phyloP scores from a whole-genome alignment of 371 early-diverging fungal species.

The Polyrhizophydium stewartii region DNA sequence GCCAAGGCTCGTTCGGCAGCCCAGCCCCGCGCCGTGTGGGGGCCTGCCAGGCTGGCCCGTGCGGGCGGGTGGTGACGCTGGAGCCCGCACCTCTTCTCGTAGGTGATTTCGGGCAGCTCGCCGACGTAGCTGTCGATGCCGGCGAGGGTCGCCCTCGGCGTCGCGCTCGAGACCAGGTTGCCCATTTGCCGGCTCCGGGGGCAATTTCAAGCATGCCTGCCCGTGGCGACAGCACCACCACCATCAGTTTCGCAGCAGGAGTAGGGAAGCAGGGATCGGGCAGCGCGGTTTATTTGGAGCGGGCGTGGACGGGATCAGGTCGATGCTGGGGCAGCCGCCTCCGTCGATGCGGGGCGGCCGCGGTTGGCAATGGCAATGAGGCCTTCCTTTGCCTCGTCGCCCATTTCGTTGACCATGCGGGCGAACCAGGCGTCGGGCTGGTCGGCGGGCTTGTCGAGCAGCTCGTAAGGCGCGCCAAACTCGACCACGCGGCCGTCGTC shows the following conservation, averaged over 20 bases:
- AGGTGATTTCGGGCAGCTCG: conserved; percentile 35
- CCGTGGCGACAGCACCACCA: no score
- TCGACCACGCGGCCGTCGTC: conserved; percentile 78
- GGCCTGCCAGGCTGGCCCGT: no score
- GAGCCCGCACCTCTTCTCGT: conserved; percentile 47
- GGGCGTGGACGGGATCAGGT: no score
- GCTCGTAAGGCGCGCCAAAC: conserved; percentile 19
- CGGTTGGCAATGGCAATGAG: conserved; percentile 1
- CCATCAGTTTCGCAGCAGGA: no score
- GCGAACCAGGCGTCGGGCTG: conserved; percentile 25
- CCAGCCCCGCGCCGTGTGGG: no score
- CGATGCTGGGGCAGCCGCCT: no score
- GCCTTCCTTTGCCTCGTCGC: conserved; percentile 24
- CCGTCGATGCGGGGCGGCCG: background rate
- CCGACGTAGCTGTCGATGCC: conserved; percentile 38
- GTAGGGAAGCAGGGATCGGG: no score
- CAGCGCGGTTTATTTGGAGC: no score
- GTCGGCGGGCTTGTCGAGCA: background rate
- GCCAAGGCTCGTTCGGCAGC: no score
- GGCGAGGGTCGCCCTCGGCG: conserved; percentile 22
- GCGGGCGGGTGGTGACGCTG: no score
- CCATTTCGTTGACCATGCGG: conserved; percentile 39
- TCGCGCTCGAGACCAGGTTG: conserved; percentile 23
- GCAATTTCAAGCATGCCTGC: background rate
- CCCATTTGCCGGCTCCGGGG: conserved; percentile 13